Base-by-base conservation (phyloP, 495 filamentous ascomycete genomes). In the Bacidia rubella region DNA sequence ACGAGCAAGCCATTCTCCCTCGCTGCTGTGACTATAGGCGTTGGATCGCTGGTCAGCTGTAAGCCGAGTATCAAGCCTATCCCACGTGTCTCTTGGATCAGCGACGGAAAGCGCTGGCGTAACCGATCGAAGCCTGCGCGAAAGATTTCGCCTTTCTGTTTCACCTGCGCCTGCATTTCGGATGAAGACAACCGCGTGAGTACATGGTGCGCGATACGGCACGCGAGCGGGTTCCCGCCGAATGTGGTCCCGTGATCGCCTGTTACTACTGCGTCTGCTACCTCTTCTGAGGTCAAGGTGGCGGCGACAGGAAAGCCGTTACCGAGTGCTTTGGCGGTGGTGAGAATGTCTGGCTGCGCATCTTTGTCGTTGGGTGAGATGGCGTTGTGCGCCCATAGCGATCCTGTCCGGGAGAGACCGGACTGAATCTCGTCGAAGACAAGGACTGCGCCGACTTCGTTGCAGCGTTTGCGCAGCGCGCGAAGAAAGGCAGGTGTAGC, bases 191-290 rank as follows among this genome's bases (percentile, higher is more conserved):
- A 72, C 12, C 85, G 74, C n/a, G 70, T 69, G 52, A 98, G 76
- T 46, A 95, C 80, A 63, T 90, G 78, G 62, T 93, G 82, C 2
- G 87, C 93, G 1, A 97, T 65, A 38, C 90, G 74, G 60, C 82
- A 85, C 1, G 79, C 92, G 12, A 98, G 72, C 17, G 92, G 93
- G 69, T 97, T 98, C 2, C 92, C 92, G 19, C 92, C 92, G 60
- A 95, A 98, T 11, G 92, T 98, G 1, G 92, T 98, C 21, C 92
- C 92, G 65, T 98, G 92, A 62, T 98, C 92, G 44, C 92, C 92
- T 3, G 85, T 79, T 60, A 85, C 82, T 63, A 98, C 93, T 64
- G 83, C 82, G n/a, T 82, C 74, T 9, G 77, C 82, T 0, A 98
- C 88, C 25, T 71, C 69, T 41, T 80, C 77, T 2, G 70, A 69